phyloP scores from a whole-genome alignment of 2,329 filamentous ascomycete species.

The Pezicula neosporulosa region DNA sequence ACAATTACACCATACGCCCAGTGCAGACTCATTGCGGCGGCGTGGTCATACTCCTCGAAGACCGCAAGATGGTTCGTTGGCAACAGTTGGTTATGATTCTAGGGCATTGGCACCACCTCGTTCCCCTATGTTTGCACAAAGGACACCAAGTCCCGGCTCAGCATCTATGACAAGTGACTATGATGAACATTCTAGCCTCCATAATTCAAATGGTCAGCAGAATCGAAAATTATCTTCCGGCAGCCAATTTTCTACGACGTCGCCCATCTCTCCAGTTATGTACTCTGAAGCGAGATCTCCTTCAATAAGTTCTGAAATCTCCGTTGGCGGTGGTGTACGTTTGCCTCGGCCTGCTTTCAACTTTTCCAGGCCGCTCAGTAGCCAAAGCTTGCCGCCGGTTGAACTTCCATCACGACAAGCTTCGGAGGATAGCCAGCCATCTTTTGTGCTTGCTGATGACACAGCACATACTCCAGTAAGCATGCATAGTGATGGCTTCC shows the following conservation, averaged over 20 bases:
- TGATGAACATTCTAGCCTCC: constrained; percentile 58
- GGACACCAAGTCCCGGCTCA: constrained; percentile 58
- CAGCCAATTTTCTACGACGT: constrained; percentile 54
- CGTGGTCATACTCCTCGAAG: constrained; percentile 11
- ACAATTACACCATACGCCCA: constrained; percentile 18
- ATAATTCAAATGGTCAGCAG: constrained; percentile 48
- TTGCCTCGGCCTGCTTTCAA: constrained; percentile 79
- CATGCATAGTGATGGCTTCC: constrained; percentile 67
- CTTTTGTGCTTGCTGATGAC: constrained; percentile 61
- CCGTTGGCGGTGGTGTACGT: constrained; percentile 51
- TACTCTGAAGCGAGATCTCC: constrained; percentile 71
- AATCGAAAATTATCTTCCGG: constrained; percentile 76
- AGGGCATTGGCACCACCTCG: constrained; percentile 40
- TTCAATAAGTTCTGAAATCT: constrained; percentile 80
- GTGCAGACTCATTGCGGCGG: constrained; percentile 24
- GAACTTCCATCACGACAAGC: constrained; percentile 58
- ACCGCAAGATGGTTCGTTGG: constrained; percentile 18
- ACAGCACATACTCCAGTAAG: constrained; percentile 67
- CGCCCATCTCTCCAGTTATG: constrained; percentile 60
- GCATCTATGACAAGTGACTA: constrained; percentile 64
- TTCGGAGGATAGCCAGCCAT: constrained; percentile 63
- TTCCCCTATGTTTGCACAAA: constrained; percentile 35
- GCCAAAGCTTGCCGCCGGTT: constrained; percentile 54
- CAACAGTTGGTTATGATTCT: constrained; percentile 29
- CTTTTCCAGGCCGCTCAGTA: constrained; percentile 87